These are phyloP conservation scores for Agapanthus africanus DNA, from an alignment of 106 monocot species.

Conservation along the genomic window DNA sequence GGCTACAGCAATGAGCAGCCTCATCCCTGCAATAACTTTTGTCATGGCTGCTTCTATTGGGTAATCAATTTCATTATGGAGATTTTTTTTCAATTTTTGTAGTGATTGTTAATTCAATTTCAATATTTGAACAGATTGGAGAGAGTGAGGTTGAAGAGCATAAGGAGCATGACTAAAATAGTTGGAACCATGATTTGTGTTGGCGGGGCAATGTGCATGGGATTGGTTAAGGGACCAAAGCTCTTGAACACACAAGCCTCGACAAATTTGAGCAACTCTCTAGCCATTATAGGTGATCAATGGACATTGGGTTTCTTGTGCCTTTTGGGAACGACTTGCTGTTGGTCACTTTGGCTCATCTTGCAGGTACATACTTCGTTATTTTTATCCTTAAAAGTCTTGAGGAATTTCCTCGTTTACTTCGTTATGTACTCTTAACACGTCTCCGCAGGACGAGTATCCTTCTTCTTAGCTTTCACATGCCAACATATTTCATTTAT, in stretches of 20 bases:
- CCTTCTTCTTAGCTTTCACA: too few species aligned
- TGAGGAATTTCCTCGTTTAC: too few species aligned
- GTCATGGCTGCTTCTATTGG: slow-evolving; percentile 33
- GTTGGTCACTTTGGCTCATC: slow-evolving; percentile 63
- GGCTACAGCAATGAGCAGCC: slow-evolving; percentile 23
- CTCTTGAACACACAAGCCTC: slow-evolving; percentile 15
- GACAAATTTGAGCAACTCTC: slow-evolving; percentile 14
- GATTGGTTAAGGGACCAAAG: slow-evolving; percentile 32
- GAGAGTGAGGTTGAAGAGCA: slow-evolving; percentile 23
- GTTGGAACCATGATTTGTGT: slow-evolving; percentile 41
- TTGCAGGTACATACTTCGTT: too few species aligned
- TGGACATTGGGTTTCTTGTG: slow-evolving; percentile 36
- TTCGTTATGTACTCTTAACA: too few species aligned
- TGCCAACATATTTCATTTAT: too few species aligned
- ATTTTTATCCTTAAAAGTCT: too few species aligned
- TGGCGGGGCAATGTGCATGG: slow-evolving; percentile 35
- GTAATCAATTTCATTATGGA: slow-evolving; percentile 2
- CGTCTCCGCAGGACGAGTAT: too few species aligned
- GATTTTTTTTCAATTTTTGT: not conserved
- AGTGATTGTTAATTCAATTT: not conserved
- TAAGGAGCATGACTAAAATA: slow-evolving; percentile 41
- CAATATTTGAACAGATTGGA: slow-evolving; percentile 25
- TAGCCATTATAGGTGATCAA: not conserved
- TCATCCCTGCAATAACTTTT: too few species aligned
- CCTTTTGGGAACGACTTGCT: slow-evolving; percentile 36